Base-by-base conservation (phyloP, 1,284 basidiomycete species). In the Puccinia novopanici region DNA sequence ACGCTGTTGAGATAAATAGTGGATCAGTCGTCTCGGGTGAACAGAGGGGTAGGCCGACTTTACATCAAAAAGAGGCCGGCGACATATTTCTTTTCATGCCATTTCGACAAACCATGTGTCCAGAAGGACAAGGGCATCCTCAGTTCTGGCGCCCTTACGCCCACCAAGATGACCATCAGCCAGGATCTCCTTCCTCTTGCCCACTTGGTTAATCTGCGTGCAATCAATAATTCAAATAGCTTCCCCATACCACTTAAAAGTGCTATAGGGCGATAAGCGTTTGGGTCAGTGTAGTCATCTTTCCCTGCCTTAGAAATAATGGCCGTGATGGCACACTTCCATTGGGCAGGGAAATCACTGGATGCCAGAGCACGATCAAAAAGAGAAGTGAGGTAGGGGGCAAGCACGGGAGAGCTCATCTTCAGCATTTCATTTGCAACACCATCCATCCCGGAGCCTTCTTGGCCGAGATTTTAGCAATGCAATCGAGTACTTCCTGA, bases 1-100 rank as follows among this genome's bases (percentile, higher is more conserved):
- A 2, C 15, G 22, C 50, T 30, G n/a, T n/a, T 57, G 9, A 30
- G 27, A 6, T 17, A 73, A 52, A 0, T n/a, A n/a, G 19, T 73
- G 42, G 22, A 59, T 54, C 13, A 73, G 34, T 34, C 75, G 50
- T 2, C 9, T 3, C 15, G 34, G 22, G 59, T 76, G 37, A 22
- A 65, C 75, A 24, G 75, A 76, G 5, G 75, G 75, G 45, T 65
- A 76, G 2, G 75, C 75, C 4, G 59, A 63, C n/a, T 76, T 76
- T 1, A 76, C 61, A 37, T 76, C 75, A 76, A n/a, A n/a, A n/a
- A n/a, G n/a, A n/a, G n/a, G n/a, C n/a, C n/a, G n/a, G n/a, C n/a
- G n/a, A n/a, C n/a, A n/a, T n/a, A n/a, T n/a, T n/a, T n/a, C n/a
- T n/a, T n/a, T n/a, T n/a, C n/a, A n/a, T n/a, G n/a, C n/a, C n/a